Evolutionary conservation across 768 basidiomycete genomes (phyloP), one percentile per base, ranked within the genome.

Genomic region (Tylopilus sp.): DNA sequence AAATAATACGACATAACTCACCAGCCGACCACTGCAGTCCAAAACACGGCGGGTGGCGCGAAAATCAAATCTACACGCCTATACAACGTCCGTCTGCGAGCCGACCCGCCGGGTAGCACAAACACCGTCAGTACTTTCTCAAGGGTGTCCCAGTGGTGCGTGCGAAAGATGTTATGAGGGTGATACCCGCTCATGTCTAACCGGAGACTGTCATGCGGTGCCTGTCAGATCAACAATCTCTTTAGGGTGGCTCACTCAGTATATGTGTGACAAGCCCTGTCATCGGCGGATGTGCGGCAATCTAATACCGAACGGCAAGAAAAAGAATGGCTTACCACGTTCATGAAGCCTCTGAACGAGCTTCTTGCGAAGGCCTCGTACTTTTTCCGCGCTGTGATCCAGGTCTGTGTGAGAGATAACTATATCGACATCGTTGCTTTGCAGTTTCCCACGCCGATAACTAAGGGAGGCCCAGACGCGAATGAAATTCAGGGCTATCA

Each of bases 1-100:
- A n/a, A n/a, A n/a, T n/a, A 28, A 28, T 26, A 23, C 17, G 15
- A 20, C 17, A 18, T 35, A 17, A 28, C 72, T 56, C 45, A 87
- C 94, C 94, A 98, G 47, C 95, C 94, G 23, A 92, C 77, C 1
- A 97, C 82, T 0, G 91, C 91, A 1, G 88, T 87, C 83, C 91
- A 93, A 61, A 95, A 95, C 0, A 85, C 75, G 53, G 83, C 80
- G 8, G 84, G 83, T 1, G 80, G 74, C 3, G 87, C 82, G 66
- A 89, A 88, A 56, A 95, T 93, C 43, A 95, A 69, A 64, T 98
- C 95, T 18, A 97, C 73, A 11, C 93, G 79, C 26, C 91, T 76
- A 62, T 88, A 78, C n/a, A n/a, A n/a, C 9, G 78, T 58, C 3
- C 71, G 77, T 42, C 67, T 71, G 40, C 61, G 57, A 35, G 57